Conservation (phyloP, 2,329 filamentous ascomycete genomes). For the Cordyceps fumosorosea region DNA sequence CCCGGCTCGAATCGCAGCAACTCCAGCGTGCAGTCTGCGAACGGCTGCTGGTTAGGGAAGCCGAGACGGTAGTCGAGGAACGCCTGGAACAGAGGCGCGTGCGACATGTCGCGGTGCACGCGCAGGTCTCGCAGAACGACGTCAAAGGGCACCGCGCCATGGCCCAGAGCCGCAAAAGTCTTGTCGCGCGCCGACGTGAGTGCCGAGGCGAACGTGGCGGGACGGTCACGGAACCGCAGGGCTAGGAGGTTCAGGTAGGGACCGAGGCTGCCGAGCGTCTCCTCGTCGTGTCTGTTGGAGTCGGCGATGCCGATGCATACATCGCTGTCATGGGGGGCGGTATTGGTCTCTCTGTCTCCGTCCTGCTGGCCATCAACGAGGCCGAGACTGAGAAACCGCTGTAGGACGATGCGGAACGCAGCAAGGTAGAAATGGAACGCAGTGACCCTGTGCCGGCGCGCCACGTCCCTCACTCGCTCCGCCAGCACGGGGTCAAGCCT, state of each 20-base stretch:
- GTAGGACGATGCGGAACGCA: neutral
- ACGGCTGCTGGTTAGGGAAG: no score
- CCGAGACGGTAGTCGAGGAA: neutral
- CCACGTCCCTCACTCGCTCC: neutral
- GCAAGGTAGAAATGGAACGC: neutral
- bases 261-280: neutral
- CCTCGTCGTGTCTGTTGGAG: neutral
- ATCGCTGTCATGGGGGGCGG: no score
- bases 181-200: neutral
- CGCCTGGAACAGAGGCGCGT: neutral
- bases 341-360: no score
- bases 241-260: neutral
- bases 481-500: neutral
- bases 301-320: neutral
- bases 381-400: no score
- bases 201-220: neutral
- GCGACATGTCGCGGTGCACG: neutral
- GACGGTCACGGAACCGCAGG: neutral
- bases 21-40: no score
- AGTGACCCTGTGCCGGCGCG: neutral
- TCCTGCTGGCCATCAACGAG: no score
- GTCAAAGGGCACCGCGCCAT: neutral
- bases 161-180: neutral
- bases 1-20: no score
- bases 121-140: neutral